Evolutionary conservation across 1,284 basidiomycete genomes (phyloP).

Genomic region (Pterula multifida): DNA sequence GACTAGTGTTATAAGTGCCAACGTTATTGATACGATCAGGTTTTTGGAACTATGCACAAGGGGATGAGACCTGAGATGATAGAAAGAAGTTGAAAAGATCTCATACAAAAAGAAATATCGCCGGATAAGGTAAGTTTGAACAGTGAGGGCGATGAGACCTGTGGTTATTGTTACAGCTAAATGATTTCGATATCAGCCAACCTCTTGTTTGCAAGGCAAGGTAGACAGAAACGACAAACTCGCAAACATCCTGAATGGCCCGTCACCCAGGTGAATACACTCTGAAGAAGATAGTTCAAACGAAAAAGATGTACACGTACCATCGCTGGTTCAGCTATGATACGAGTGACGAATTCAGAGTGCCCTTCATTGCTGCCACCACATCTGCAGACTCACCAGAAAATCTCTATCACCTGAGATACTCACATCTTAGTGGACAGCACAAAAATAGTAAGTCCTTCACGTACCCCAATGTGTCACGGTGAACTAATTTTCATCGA

Average conservation of each 20-base stretch:
- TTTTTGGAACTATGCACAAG: neutral
- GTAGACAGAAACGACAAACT: too few relatives aligned
- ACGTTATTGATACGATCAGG: neutral
- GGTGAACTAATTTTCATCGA: neutral
- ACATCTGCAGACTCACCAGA: too few relatives aligned
- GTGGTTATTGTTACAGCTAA: neutral
- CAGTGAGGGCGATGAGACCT: neutral
- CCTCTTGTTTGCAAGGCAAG: neutral
- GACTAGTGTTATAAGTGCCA: neutral
- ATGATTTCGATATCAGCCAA: too few relatives aligned
- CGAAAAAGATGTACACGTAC: too few relatives aligned
- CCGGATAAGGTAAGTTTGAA: neutral
- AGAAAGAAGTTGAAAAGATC: neutral
- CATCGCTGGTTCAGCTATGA: neutral
- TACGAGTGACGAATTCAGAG: too few relatives aligned
- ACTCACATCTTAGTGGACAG: too few relatives aligned
- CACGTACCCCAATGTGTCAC: neutral
- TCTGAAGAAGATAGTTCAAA: too few relatives aligned
- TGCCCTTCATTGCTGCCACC: too few relatives aligned
- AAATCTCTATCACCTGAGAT: too few relatives aligned
- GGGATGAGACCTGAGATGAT: neutral
- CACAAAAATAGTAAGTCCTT: too few relatives aligned
- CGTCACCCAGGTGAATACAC: too few relatives aligned
- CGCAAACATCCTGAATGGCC: too few relatives aligned
- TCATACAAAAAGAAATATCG: neutral